Evolutionary conservation across 1,284 basidiomycete genomes (phyloP), one percentile per base, ranked within the genome.

Genomic region (Sphaerobolus stellatus): DNA sequence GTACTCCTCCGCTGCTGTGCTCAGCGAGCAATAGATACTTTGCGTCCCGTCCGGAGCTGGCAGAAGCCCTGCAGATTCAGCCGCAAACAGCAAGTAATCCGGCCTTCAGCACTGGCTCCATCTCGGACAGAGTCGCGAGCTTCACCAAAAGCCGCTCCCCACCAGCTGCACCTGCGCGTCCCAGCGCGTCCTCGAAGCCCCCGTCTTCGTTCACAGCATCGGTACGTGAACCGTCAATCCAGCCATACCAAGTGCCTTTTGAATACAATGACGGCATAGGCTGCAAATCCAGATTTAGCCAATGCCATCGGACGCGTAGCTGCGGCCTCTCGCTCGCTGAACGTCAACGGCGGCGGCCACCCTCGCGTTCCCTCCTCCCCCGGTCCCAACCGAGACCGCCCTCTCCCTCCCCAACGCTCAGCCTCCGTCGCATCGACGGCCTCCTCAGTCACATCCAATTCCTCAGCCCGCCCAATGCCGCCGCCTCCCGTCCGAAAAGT

Each of bases 11-110:
- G 14, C 7, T 33, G 24, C 11, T 28, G 5, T 29, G 22, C 38
- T 31, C 38, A 46, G n/a, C 29, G 34, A 38, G 34, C 6, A 40
- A 34, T 62, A 90, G 88, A 63, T 91, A 91, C 71, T 90, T 91
- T 69, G 70, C 81, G 44, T 82, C 87, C 24, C 84, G 89, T 45
- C 89, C 88, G 36, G 84, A 89, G 54, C 74, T 90, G 20, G 59
- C 49, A 61, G 56, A 51, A 58, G 56, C 27, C 48, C 63, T 31
- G 61, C 62, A 29, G 48, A 30, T 38, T 2, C n/a, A n/a, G n/a
- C n/a, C n/a, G n/a, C n/a, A n/a, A n/a, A n/a, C n/a, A n/a, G 48
- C 50, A n/a, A 36, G 27, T 16, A 36, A 30, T 41, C 36, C 57
- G n/a, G 53, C 46, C 6, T 30, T 33, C 22, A 56, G 58, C 27